Evolutionary conservation across 805 yeast species (phyloP).

Genomic region (Starmerella bacillaris): DNA sequence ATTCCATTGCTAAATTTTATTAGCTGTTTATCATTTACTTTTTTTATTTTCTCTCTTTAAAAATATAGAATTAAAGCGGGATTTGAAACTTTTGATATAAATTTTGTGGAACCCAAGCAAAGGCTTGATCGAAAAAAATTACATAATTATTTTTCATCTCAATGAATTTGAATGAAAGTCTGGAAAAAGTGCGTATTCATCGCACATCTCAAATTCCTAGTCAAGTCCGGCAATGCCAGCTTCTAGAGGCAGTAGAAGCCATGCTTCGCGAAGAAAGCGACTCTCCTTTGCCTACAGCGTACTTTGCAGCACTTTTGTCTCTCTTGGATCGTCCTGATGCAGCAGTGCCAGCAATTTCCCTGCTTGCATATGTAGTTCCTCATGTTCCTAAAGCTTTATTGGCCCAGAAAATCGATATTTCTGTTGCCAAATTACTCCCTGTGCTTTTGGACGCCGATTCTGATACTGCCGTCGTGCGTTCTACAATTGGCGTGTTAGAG

Average conservation of each 20-base stretch:
- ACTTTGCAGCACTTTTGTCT: slow-evolving; percentile 68
- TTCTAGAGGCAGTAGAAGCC: slow-evolving; percentile 79
- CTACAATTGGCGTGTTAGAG: slow-evolving; percentile 76
- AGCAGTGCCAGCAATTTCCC: slow-evolving; percentile 61
- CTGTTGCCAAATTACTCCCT: slow-evolving; percentile 65
- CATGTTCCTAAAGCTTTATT: slow-evolving; percentile 52
- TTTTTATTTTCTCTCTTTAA: too few species aligned
- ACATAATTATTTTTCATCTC: neutral
- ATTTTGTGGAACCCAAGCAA: too few species aligned
- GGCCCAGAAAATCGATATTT: slow-evolving; percentile 56
- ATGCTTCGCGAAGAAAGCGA: slow-evolving; percentile 48
- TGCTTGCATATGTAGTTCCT: slow-evolving; percentile 64
- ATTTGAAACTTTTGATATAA: too few species aligned
- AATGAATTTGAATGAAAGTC: slow-evolving; percentile 13
- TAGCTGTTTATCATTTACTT: too few species aligned
- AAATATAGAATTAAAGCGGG: too few species aligned
- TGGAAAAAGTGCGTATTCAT: slow-evolving; percentile 9
- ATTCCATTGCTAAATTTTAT: too few species aligned
- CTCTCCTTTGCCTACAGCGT: slow-evolving; percentile 46
- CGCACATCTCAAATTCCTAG: slow-evolving; percentile 14
- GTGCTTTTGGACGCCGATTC: slow-evolving; percentile 49
- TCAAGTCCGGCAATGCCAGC: slow-evolving; percentile 38
- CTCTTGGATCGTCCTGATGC: slow-evolving; percentile 61
- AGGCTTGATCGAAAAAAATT: slow-evolving; percentile 1
- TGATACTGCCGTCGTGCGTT: slow-evolving; percentile 64